phyloP scores from a whole-genome alignment of 805 yeast species.

The Yamadazyma sp. region DNA sequence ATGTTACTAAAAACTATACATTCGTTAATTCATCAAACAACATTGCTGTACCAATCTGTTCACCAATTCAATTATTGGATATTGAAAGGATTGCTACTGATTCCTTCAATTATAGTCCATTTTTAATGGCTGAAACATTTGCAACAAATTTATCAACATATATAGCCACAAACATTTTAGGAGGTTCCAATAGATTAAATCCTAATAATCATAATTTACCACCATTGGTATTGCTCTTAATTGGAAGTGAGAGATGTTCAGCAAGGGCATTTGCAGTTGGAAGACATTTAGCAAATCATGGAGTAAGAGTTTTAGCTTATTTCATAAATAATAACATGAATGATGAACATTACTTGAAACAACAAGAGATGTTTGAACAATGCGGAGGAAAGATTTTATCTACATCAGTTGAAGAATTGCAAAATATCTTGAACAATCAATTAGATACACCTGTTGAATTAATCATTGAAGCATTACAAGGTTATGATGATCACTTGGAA shows the following conservation, averaged over 20 bases:
- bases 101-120: conserved; percentile 46
- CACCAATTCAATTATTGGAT: conserved; percentile 77
- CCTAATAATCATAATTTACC: conserved; percentile 71
- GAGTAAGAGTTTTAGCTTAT: conserved; percentile 62
- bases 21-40: conserved; percentile 19
- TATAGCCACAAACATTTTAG: conserved; percentile 54
- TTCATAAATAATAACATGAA: conserved; percentile 31
- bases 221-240: conserved; percentile 68
- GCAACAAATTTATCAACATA: conserved; percentile 63
- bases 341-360: conserved; percentile 45
- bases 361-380: conserved; percentile 52
- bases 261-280: conserved; percentile 75
- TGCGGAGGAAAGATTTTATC: conserved; percentile 63
- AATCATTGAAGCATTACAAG: conserved; percentile 81
- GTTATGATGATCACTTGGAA: conserved; percentile 66
- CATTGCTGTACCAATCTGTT: conserved; percentile 54
- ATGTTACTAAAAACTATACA: conserved; percentile 14
- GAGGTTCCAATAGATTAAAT: conserved; percentile 64
- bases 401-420: conserved; percentile 25
- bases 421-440: conserved; percentile 38
- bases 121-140: conserved; percentile 58
- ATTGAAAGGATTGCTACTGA: conserved; percentile 61
- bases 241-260: conserved; percentile 76
- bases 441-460: conserved; percentile 75
- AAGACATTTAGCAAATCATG: conserved; percentile 72